Evolutionary conservation across 2,329 filamentous ascomycete species (phyloP).

Genomic region (Fusarium newnesense): DNA sequence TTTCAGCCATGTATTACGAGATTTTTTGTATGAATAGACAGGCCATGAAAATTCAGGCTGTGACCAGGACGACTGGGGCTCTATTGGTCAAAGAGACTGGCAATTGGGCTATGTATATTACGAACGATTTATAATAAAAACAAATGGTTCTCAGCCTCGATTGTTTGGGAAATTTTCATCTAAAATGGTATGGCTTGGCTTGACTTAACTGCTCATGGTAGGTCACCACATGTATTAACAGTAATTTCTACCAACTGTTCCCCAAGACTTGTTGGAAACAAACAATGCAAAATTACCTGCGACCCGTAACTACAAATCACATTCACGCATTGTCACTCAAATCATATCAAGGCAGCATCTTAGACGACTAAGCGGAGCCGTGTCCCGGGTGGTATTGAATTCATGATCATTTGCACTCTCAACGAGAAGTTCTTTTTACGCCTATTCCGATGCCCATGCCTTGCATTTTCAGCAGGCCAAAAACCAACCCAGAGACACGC

Average conservation of each 20-base stretch:
- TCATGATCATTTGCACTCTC: constrained; percentile 50
- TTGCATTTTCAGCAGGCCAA: constrained; percentile 53
- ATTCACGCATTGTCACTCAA: background rate
- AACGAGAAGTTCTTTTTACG: constrained; percentile 50
- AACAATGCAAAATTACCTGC: no score
- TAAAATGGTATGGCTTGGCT: background rate
- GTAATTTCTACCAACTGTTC: no score
- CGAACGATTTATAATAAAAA: background rate
- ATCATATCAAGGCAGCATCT: background rate
- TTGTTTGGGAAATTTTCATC: background rate
- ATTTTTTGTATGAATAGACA: constrained; percentile 33
- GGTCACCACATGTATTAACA: background rate
- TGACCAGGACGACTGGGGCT: background rate
- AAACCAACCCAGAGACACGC: constrained; percentile 46
- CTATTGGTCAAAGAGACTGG: constrained; percentile 4
- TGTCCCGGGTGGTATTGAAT: constrained; percentile 46
- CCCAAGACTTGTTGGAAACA: background rate
- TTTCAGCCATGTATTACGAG: constrained; percentile 3
- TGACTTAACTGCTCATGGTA: background rate
- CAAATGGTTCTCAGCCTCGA: no score
- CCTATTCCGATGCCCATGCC: constrained; percentile 53
- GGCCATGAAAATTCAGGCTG: background rate
- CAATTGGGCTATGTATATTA: constrained; percentile 22
- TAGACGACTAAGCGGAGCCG: constrained; percentile 19
- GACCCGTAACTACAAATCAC: background rate